Percentiles rank a stretch among this genome's conserved stretches.
phyloP scores from a whole-genome alignment of 768 basidiomycete genomes.

The Stropharia rugosoannulata region DNA sequence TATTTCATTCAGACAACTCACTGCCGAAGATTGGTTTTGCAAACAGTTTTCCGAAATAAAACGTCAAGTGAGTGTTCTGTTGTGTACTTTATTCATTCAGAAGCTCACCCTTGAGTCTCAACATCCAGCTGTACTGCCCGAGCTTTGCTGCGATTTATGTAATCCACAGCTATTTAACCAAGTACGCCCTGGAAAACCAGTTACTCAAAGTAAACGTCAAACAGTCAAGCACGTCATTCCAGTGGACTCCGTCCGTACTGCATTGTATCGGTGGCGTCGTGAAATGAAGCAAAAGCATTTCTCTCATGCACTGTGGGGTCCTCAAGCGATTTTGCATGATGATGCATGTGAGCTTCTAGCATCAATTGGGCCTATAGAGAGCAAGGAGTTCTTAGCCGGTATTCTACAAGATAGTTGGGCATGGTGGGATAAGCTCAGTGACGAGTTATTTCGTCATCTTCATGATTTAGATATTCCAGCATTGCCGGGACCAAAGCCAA shows the following conservation, averaged over 20 bases:
- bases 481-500: too few relatives aligned
- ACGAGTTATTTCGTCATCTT: not conserved
- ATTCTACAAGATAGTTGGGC: slow-evolving; percentile 2
- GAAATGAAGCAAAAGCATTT: not conserved
- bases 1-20: too few relatives aligned
- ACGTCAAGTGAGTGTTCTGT: too few relatives aligned
- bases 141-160: slow-evolving; percentile 4
- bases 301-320: slow-evolving; percentile 1
- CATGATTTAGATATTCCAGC: not conserved
- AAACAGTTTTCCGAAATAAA: too few relatives aligned
- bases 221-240: slow-evolving; percentile 14
- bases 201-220: slow-evolving; percentile 7
- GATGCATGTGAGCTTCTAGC: slow-evolving; percentile 1
- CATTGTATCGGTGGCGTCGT: not conserved
- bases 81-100: too few relatives aligned
- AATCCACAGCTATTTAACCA: not conserved
- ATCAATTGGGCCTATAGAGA: slow-evolving; percentile 4
- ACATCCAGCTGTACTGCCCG: not conserved
- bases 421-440: slow-evolving; percentile 1
- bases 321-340: slow-evolving; percentile 5
- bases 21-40: too few relatives aligned
- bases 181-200: slow-evolving; percentile 1
- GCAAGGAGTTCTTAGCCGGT: not conserved
- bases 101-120: not conserved
- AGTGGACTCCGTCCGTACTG: not conserved